Evolutionary conservation across 192 early-diverging fungal species (phyloP), one percentile per base, ranked within the genome.

Genomic region (Coemansia sp.): DNA sequence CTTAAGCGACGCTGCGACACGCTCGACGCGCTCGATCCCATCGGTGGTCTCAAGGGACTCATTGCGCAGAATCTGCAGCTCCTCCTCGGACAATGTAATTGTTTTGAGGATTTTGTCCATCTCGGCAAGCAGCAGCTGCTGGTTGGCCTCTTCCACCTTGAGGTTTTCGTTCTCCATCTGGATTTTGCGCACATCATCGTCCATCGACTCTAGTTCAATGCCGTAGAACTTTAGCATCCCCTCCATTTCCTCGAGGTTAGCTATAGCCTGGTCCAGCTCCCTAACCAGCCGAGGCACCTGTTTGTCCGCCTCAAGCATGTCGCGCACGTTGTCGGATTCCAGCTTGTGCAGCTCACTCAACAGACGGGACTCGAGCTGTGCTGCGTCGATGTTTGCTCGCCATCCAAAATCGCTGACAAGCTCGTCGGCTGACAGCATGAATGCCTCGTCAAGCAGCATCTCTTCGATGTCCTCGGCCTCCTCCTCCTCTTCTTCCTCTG

Each of bases 101-200:
- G 86, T 84, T 24, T 81, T 72, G 69, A 97, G 72, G 21, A 98
- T 77, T 34, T 84, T 86, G 59, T 97, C 94, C 14, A 99, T 83
- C 73, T 98, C 96, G n/a, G 73, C 77, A 12, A 97, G 78, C 36
- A 99, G 76, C 26, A 84, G 85, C 36, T 93, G 90, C 68, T 99
- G 97, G 74, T 98, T 99, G 15, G 84, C 83, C 12, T 94, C 92
- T 46, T 93, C 89, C 26, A 94, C 85, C 74, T 98, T 95, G 60
- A 99, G 85, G 60, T 87, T 91, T 46, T 97, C 91, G 76, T 98
- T 98, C 69, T 93, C 88, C 18, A 89, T 82, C 81, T 98, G 95
- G 63, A 99, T 97, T 64, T 96, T 92, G 81, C 94, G 92, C 60
- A 98, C 95, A 76, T 98, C 94, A 76, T 92, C 88, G 35, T 93